Evolutionary conservation across 768 basidiomycete species (phyloP).

Genomic region (Leccinum subtestaceum): DNA sequence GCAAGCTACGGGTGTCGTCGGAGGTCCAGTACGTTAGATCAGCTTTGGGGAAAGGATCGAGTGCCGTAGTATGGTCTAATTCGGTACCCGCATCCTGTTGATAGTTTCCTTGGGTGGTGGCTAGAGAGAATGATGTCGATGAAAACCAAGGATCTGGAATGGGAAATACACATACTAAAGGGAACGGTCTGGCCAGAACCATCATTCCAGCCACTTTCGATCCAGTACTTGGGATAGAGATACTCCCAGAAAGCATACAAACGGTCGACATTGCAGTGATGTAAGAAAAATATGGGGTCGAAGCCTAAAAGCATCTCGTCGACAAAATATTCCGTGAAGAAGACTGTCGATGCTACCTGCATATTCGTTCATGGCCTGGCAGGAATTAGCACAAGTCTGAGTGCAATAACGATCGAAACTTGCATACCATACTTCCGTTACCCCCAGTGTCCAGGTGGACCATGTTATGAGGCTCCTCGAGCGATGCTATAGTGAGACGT

Average conservation of each 20-base stretch:
- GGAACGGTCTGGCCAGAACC: not conserved
- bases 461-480: constrained; percentile 22
- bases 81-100: not conserved
- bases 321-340: not conserved
- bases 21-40: constrained; percentile 15
- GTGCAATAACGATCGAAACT: not conserved
- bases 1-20: constrained; percentile 9
- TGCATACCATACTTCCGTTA: constrained; percentile 17
- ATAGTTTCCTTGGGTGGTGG: constrained; percentile 1
- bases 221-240: constrained; percentile 20
- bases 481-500: constrained; percentile 6
- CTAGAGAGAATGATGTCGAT: not conserved
- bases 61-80: constrained; percentile 1
- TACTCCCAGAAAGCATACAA: constrained; percentile 25
- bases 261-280: constrained; percentile 21
- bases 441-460: constrained; percentile 18
- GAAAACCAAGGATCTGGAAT: not conserved
- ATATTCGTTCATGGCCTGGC: constrained; percentile 14
- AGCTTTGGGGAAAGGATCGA: constrained; percentile 15
- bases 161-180: constrained; percentile 9
- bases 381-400: not conserved
- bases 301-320: constrained; percentile 4
- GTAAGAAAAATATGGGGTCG: constrained; percentile 21
- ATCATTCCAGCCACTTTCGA: constrained; percentile 13
- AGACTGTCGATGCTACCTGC: constrained; percentile 10